phyloP scores from a whole-genome alignment of 1,139 yeast genomes.

The Protomyces arabidopsidicola region DNA sequence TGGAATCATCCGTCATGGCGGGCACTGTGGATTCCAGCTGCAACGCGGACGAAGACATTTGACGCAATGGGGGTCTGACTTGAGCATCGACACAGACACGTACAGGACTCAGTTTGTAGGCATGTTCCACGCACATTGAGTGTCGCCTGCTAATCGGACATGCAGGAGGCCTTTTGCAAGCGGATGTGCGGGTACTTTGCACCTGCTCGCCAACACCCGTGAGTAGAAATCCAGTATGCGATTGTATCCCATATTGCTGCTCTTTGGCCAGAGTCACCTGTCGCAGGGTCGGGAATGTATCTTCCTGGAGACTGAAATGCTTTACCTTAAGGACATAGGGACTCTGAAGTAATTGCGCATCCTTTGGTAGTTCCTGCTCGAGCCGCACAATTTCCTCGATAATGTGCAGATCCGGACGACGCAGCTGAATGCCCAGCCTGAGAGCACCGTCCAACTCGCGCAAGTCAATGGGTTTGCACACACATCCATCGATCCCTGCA shows the following conservation, averaged over 20 bases:
- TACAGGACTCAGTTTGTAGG: background rate
- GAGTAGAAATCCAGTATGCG: background rate
- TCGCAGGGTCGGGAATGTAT: background rate
- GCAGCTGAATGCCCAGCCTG: background rate
- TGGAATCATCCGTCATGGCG: background rate
- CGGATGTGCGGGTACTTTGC: background rate
- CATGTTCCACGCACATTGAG: background rate
- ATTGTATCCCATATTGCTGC: background rate
- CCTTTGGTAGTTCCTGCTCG: background rate
- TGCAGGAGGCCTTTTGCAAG: background rate
- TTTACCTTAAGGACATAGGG: background rate
- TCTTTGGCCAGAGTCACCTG: background rate
- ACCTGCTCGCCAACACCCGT: background rate
- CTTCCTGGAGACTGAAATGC: background rate
- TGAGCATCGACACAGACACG: background rate
- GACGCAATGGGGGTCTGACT: background rate
- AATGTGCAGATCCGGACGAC: background rate
- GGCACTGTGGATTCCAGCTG: background rate
- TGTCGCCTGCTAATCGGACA: background rate
- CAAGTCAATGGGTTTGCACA: constrained; percentile 17
- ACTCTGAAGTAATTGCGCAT: background rate
- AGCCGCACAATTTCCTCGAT: background rate
- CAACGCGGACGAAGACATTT: background rate
- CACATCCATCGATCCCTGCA: constrained; percentile 26
- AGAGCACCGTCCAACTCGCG: constrained; percentile 6